Percentiles rank a stretch among this genome's conserved stretches.
phyloP scores from a whole-genome alignment of 2,329 filamentous ascomycete genomes.

The Trichoderma sp. region DNA sequence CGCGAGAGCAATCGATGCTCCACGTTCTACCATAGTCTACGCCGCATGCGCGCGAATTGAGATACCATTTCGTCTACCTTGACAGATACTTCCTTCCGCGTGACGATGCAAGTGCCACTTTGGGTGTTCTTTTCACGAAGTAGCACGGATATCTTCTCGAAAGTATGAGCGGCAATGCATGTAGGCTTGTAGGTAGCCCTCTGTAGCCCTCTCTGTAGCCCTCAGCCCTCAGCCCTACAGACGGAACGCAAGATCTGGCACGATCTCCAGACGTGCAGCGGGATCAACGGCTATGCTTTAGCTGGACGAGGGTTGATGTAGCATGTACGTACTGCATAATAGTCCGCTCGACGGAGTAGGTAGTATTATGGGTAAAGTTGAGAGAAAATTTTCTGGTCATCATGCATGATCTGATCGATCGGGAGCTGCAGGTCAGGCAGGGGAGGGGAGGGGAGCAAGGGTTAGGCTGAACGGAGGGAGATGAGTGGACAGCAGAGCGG shows the following conservation, averaged over 20 bases:
- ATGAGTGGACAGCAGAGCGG: conserved; percentile 10
- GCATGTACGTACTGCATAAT: background rate
- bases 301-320: background rate
- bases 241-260: background rate
- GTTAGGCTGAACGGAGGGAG: background rate
- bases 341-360: background rate
- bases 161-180: background rate
- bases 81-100: too few relatives aligned
- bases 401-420: background rate
- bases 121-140: background rate
- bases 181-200: background rate
- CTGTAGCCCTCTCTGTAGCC: background rate
- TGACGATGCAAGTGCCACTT: background rate
- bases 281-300: conserved; percentile 9
- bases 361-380: background rate
- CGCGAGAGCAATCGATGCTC: background rate
- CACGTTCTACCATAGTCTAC: background rate
- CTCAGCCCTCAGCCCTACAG: conserved; percentile 21
- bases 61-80: background rate
- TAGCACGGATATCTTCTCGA: background rate
- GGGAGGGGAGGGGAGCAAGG: background rate
- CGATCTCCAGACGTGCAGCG: conserved; percentile 23
- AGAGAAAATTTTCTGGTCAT: background rate
- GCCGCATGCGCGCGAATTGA: conserved; percentile 12
- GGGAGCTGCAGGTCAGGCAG: conserved; percentile 7